A percentile compares a stretch with the other conserved stretches of the same genome.
phyloP scores from a whole-genome alignment of 2,329 filamentous ascomycete species.

The Pseudonectria foliicola region DNA sequence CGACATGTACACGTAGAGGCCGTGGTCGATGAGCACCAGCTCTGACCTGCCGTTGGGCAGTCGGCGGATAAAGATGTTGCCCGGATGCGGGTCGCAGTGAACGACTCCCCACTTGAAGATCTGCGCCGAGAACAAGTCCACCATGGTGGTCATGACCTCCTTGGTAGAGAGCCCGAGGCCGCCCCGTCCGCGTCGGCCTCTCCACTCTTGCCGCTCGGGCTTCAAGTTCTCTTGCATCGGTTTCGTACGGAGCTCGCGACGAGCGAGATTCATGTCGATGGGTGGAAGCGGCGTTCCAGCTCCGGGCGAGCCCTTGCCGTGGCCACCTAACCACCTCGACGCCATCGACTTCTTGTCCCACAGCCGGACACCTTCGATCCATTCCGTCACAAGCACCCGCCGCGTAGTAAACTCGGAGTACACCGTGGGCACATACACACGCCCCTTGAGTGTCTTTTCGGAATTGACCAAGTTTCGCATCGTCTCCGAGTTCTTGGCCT shows the following conservation, averaged over 20 bases:
- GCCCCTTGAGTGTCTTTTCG: conserved; percentile 67
- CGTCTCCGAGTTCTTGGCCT: conserved; percentile 77
- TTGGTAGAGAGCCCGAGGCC: conserved; percentile 77
- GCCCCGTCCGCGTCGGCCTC: conserved; percentile 62
- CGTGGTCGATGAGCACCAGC: conserved; percentile 93
- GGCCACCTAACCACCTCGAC: conserved; percentile 69
- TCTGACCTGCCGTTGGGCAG: conserved; percentile 76
- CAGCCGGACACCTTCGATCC: conserved; percentile 89
- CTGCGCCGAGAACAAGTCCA: conserved; percentile 92
- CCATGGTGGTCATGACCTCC: conserved; percentile 93
- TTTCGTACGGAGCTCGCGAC: conserved; percentile 41
- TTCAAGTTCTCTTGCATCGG: conserved; percentile 59
- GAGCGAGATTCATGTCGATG: conserved; percentile 40
- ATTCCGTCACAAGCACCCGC: conserved; percentile 88
- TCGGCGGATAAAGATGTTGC: conserved; percentile 92
- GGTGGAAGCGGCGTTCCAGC: conserved; percentile 56
- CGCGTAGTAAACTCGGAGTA: conserved; percentile 76
- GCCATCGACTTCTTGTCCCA: conserved; percentile 87
- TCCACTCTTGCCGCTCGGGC: conserved; percentile 73
- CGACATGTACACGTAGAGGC: conserved; percentile 87
- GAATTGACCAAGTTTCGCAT: conserved; percentile 72
- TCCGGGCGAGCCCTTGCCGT: conserved; percentile 70
- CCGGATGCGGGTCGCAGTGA: conserved; percentile 94
- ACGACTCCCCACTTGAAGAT: conserved; percentile 97
- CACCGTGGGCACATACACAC: conserved; percentile 83